phyloP scores from a whole-genome alignment of 164 flowering plant genomes.

The Stephania cephalantha region DNA sequence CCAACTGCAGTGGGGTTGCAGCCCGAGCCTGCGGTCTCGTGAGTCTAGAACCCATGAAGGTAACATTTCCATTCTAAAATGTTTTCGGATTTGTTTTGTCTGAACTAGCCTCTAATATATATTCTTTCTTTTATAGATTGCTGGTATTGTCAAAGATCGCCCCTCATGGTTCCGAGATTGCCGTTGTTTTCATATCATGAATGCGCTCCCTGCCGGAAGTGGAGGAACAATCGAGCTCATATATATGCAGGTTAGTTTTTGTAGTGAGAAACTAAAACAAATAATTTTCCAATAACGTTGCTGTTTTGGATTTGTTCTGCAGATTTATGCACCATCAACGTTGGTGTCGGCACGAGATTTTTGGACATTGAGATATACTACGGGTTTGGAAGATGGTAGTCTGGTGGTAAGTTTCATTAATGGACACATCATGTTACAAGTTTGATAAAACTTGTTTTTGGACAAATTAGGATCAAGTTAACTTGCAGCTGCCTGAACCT shows the following conservation, averaged over 20 bases:
- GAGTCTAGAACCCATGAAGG: conserved; percentile 62
- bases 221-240: conserved; percentile 79
- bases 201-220: conserved; percentile 59
- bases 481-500: background rate
- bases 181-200: conserved; percentile 59
- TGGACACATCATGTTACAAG: background rate
- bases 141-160: conserved; percentile 83
- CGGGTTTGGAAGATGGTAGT: conserved; percentile 76
- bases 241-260: conserved; percentile 67
- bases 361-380: conserved; percentile 76
- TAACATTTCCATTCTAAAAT: conserved; percentile 12
- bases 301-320: conserved; percentile 1
- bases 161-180: conserved; percentile 83
- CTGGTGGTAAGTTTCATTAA: conserved; percentile 51
- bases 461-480: background rate
- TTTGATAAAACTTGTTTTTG: background rate
- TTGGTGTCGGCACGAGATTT: conserved; percentile 84
- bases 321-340: conserved; percentile 91
- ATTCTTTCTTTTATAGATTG: conserved; percentile 38
- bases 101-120: background rate
- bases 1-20: conserved; percentile 66
- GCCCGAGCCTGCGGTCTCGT: conserved; percentile 78
- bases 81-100: background rate
- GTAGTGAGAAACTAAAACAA: background rate
- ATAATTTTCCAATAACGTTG: background rate